Evolutionary conservation across 495 filamentous ascomycete species (phyloP), one percentile per base, ranked within the genome.

Genomic region (Sabuloglossum arenarium): DNA sequence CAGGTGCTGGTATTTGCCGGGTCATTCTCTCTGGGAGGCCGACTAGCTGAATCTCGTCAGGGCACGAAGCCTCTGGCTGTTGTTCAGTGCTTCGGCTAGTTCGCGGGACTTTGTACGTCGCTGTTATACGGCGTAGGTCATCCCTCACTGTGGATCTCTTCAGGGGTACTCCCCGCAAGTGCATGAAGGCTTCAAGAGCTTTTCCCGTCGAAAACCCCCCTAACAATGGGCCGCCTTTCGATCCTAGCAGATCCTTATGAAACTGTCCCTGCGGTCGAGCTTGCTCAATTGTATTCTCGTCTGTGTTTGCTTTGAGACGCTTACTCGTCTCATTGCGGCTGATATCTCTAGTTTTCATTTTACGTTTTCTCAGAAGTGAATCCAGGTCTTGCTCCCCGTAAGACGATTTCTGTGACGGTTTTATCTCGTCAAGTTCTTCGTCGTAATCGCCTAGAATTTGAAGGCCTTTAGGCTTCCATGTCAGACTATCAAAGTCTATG

Each of bases 391-490:
- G 27, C 24, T 12, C 1, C 5, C 16, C 1, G n/a, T 24, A 55
- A 3, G 29, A 11, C 30, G 39, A 37, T 5, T 28, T n/a, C n/a
- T 55, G 10, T 28, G 53, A 28, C 16, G n/a, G 39, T 1, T 23
- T 6, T 55, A 12, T 6, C 21, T 27, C 37, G 19, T 71, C 66
- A 24, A 78, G 64, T 16, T 75, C 69, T 16, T 75, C 67, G 25
- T 79, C 71, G 19, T 73, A 69, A 31, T 71, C 66, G 23, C 71
- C 68, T 10, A 84, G 63, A 42, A 83, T 69, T 24, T 69, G 67
- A 11, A 82, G 61, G 0, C 75, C 74, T 3, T 69, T 69, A 1
- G 66, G 65, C 58, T 80, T 81, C 72, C 72, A 72, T 5, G 75
- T 63, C 12, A 71, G 58, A 3, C 59, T 62, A 23, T 62, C 59